A percentile compares a stretch with the other conserved stretches of the same genome.
These are phyloP conservation scores for Geotrichum ghanense DNA, from an alignment of 805 yeast species.

Conservation along the genomic window DNA sequence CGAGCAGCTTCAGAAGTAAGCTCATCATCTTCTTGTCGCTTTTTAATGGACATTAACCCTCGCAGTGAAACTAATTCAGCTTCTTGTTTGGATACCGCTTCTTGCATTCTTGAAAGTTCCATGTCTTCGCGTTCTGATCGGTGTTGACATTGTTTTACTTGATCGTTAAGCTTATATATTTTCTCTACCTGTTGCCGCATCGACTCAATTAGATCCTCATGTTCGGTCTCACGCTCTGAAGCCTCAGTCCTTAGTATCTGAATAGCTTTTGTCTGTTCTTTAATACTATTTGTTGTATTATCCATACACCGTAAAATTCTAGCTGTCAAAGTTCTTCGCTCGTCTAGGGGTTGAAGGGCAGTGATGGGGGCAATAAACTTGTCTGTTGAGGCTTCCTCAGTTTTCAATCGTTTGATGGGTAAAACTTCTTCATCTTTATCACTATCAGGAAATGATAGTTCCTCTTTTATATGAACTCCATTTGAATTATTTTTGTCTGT, in stretches of 20 bases:
- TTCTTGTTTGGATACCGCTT: neutral
- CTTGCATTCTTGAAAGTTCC: neutral
- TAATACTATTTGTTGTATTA: neutral
- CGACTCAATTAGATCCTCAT: neutral
- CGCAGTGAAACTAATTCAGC: neutral
- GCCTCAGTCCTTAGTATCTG: neutral
- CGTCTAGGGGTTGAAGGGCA: neutral
- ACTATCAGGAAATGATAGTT: no score
- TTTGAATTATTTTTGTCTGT: no score
- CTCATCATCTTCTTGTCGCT: conserved; percentile 16
- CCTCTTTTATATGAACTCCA: no score
- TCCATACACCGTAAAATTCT: neutral
- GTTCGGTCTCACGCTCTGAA: neutral
- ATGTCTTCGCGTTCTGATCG: neutral
- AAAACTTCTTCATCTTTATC: no score
- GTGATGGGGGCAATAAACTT: neutral
- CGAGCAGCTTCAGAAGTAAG: conserved; percentile 14
- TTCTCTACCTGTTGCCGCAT: neutral
- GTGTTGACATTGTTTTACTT: neutral
- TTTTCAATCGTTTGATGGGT: neutral
- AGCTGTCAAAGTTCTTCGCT: neutral
- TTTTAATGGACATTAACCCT: neutral
- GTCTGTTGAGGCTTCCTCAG: neutral
- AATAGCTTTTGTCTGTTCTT: neutral
- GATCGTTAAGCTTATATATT: neutral